phyloP scores from a whole-genome alignment of 192 early-diverging fungal genomes.

The Gonapodya sp. region DNA sequence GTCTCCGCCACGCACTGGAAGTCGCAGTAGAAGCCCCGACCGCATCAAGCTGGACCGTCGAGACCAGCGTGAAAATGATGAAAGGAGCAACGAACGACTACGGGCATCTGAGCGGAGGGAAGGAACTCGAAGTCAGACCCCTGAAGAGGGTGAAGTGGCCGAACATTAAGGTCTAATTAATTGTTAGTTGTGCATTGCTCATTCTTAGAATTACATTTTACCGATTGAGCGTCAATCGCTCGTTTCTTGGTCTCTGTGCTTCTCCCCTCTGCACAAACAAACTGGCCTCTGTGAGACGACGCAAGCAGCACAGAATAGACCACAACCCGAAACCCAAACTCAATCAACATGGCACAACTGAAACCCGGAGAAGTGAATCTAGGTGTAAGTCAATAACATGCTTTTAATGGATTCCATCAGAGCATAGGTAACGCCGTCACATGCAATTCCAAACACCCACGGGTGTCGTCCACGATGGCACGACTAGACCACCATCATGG shows the following conservation, averaged over 20 bases:
- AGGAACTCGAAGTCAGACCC: not conserved
- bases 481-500: constrained; percentile 52
- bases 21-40: not conserved
- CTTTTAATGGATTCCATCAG: not conserved
- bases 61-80: not conserved
- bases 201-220: not conserved
- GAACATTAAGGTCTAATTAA: not conserved
- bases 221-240: not conserved
- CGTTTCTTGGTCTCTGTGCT: not conserved
- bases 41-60: not conserved
- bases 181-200: not conserved
- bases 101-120: not conserved
- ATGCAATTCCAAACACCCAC: too few relatives aligned
- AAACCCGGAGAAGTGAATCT: constrained; percentile 94
- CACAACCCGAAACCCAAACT: too few relatives aligned
- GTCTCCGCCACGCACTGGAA: too few relatives aligned
- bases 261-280: not conserved
- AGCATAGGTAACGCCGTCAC: not conserved
- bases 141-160: not conserved
- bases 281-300: too few relatives aligned
- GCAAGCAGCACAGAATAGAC: too few relatives aligned
- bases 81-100: not conserved
- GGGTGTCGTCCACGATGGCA: too few relatives aligned
- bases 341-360: constrained; percentile 29
- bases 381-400: constrained; percentile 54